These are phyloP conservation scores for Glycine tomentella DNA, from an alignment of 306 rosid species.

Conservation along the genomic window DNA sequence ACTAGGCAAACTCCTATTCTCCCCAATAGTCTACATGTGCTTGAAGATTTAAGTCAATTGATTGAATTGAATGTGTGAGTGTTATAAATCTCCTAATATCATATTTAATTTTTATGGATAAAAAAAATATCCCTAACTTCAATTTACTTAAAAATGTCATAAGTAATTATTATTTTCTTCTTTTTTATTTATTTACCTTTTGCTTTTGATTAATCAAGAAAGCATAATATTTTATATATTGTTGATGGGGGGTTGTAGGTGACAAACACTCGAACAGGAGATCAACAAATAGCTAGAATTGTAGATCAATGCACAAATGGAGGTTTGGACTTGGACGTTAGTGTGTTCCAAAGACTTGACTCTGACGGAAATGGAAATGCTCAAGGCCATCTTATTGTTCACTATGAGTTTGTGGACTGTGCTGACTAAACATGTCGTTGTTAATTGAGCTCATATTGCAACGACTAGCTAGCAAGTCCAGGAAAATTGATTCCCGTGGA, in stretches of 20 bases:
- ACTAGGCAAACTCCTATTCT: neutral
- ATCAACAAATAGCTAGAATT: constrained; percentile 58
- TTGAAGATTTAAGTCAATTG: too few species aligned
- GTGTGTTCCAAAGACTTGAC: constrained; percentile 56
- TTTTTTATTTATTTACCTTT: neutral
- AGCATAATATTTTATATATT: neutral
- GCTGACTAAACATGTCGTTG: constrained; percentile 43
- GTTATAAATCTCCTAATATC: too few species aligned
- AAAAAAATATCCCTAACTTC: too few species aligned
- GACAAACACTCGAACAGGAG: constrained; percentile 58
- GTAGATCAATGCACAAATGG: constrained; percentile 67
- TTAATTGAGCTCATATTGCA: neutral
- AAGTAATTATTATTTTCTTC: too few species aligned
- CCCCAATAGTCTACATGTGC: neutral
- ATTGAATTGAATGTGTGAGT: too few species aligned
- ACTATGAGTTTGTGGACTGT: constrained; percentile 64
- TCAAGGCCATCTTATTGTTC: constrained; percentile 59
- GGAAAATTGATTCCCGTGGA: neutral
- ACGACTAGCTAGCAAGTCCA: neutral
- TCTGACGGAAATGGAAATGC: constrained; percentile 56
- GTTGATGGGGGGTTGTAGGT: constrained; percentile 51
- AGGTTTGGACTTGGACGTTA: constrained; percentile 65
- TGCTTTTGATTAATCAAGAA: neutral
- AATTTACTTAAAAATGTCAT: too few species aligned
- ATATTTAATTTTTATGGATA: too few species aligned